Evolutionary conservation across 1,284 basidiomycete genomes (phyloP).

Genomic region (Limonomyces culmigenus): DNA sequence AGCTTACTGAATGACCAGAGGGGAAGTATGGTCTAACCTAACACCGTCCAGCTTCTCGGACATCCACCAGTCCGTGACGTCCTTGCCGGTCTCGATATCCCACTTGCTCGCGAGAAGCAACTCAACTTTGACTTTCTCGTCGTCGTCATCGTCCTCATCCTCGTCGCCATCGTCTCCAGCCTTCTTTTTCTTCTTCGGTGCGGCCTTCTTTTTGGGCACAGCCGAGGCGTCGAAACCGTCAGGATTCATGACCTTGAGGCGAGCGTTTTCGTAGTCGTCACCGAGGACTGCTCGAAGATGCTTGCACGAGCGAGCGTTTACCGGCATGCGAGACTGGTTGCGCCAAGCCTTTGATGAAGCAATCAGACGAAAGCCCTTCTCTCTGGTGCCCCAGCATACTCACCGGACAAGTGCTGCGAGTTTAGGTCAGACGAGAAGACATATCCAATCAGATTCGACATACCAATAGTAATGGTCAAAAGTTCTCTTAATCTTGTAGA

Average conservation of each 20-base stretch:
- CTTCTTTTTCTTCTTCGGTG: conserved; percentile 10
- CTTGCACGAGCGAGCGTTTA: conserved; percentile 43
- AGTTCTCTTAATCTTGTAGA: conserved; percentile 34
- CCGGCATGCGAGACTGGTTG: conserved; percentile 22
- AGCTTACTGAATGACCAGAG: no score
- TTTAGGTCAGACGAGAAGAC: conserved; percentile 1
- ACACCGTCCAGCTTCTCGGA: conserved; percentile 51
- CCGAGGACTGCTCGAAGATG: conserved; percentile 41
- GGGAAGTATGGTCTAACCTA: conserved; percentile 18
- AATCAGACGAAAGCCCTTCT: conserved; percentile 3
- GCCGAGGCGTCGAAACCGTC: conserved; percentile 17
- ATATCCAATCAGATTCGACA: conserved; percentile 2
- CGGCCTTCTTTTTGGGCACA: conserved; percentile 6
- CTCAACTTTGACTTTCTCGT: conserved; percentile 15
- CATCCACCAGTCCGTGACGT: conserved; percentile 51
- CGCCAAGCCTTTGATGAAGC: conserved; percentile 2
- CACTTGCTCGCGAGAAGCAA: conserved; percentile 44
- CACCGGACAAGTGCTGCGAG: conserved; percentile 26
- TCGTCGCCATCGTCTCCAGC: conserved; percentile 6
- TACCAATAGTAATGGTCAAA: conserved; percentile 40
- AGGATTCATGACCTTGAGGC: conserved; percentile 30
- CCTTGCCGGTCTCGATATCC: conserved; percentile 33
- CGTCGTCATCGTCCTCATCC: conserved; percentile 7
- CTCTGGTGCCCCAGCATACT: conserved; percentile 7
- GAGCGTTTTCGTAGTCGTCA: conserved; percentile 36